These are phyloP conservation scores for Kokia cookei DNA, from an alignment of 441 rosid genomes.

Conservation along the genomic window DNA sequence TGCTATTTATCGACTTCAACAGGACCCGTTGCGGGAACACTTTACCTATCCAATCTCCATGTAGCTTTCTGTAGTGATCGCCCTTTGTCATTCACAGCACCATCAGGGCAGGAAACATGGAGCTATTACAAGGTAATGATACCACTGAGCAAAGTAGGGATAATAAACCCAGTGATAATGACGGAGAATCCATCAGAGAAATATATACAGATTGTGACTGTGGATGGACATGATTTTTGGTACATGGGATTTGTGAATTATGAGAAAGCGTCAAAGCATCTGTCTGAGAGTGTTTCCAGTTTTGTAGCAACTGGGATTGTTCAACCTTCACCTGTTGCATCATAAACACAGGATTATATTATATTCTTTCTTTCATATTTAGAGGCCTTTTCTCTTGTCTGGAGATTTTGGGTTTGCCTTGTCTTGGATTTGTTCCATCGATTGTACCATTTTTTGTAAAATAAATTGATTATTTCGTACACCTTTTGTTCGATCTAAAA, in stretches of 20 bases:
- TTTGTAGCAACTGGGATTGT: constrained; percentile 23
- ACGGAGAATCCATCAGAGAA: constrained; percentile 44
- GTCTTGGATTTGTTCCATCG: background rate
- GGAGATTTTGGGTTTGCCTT: background rate
- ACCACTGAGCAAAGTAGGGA: constrained; percentile 34
- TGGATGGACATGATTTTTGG: constrained; percentile 67
- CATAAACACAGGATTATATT: background rate
- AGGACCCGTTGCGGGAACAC: constrained; percentile 43
- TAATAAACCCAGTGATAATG: constrained; percentile 36
- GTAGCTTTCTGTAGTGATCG: constrained; percentile 47
- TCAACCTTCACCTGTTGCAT: background rate
- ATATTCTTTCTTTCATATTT: background rate
- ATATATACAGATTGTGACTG: constrained; percentile 47
- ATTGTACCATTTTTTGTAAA: background rate
- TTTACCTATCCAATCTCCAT: constrained; percentile 35
- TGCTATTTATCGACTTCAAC: constrained; percentile 42
- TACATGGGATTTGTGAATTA: constrained; percentile 58
- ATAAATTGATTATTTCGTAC: background rate
- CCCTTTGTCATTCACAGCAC: constrained; percentile 38
- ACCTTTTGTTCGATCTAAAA: too few species aligned
- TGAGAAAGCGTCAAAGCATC: constrained; percentile 47
- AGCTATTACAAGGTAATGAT: constrained; percentile 49
- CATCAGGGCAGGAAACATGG: constrained; percentile 41
- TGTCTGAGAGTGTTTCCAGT: constrained; percentile 23
- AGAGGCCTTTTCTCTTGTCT: background rate